Base-by-base conservation (phyloP, 1,284 basidiomycete species). In the Wallemia hederae region DNA sequence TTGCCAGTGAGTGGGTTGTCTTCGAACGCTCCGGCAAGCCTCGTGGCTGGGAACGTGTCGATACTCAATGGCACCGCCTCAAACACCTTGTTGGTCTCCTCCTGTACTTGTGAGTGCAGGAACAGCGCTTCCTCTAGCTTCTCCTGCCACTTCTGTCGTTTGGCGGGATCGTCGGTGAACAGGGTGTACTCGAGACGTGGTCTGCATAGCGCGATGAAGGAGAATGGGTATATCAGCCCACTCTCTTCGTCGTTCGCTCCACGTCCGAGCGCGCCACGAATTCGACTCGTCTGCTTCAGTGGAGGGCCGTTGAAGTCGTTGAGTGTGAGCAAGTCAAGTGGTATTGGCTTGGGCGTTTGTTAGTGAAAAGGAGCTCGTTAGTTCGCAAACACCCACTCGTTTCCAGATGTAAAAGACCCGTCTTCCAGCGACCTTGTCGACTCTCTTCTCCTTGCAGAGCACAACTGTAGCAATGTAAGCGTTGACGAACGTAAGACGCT, bases 61-160 rank as follows among this genome's bases (percentile, higher is more conserved):
- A 78, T 74, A 67, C 85, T 89, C 60, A 91, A 74, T 2, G 81
- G 84, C 67, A 86, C 84, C 64, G 88, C 77, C 70, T 90, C 87
- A 66, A 92, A 90, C 28, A 88, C 71, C 73, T 87, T 89, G 71
- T 87, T 89, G 28, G 81, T 82, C 65, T 58, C 56, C 34, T 94
- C 90, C 66, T 91, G 85, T 39, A 92, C 85, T 28, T 84, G 83
- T 66, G 79, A 79, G 31, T 90, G 79, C 63, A 94, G 69, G 2
- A 82, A 84, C 60, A 88, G 78, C 7, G 89, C 89, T 70, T 92
- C 86, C 63, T 87, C 81, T 14, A 97, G 72, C 71, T 87, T 90
- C 66, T 80, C 75, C 67, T 84, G 83, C 94, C 94, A 99, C 63
- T 90, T 85, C 17, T 73, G 69, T 1, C 91, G 79, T 1, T 77